Conservation (phyloP, 164 flowering plant species). For the Vitis labrusca region DNA sequence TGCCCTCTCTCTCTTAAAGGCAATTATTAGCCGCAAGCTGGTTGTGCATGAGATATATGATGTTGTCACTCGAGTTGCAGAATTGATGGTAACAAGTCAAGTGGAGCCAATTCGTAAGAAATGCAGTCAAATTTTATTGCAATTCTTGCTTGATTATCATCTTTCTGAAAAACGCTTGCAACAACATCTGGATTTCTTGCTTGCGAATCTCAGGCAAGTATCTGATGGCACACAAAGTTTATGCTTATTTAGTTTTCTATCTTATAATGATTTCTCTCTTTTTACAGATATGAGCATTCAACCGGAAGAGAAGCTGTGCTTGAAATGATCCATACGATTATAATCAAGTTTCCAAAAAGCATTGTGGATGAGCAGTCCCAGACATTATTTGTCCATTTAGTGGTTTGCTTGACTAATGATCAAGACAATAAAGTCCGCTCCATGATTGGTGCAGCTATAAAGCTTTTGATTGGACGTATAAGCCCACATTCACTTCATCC, state of each 20-base stretch:
- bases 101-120: constrained; percentile 66
- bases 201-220: constrained; percentile 61
- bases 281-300: constrained; percentile 76
- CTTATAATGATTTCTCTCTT: constrained; percentile 9
- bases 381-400: constrained; percentile 60
- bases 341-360: constrained; percentile 57
- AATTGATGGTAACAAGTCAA: constrained; percentile 86
- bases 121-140: constrained; percentile 77
- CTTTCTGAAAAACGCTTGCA: constrained; percentile 68
- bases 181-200: constrained; percentile 74
- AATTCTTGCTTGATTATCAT: constrained; percentile 74
- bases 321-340: constrained; percentile 83
- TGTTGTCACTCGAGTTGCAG: constrained; percentile 58
- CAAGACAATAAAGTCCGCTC: constrained; percentile 59
- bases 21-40: constrained; percentile 65
- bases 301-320: constrained; percentile 89
- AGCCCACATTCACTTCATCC: constrained; percentile 42
- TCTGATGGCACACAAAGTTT: background rate
- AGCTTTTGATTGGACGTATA: constrained; percentile 57
- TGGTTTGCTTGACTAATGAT: constrained; percentile 72
- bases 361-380: constrained; percentile 51
- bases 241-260: constrained; percentile 6
- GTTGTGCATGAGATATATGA: constrained; percentile 90
- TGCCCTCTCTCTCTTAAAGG: constrained; percentile 80
- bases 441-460: constrained; percentile 64